These are phyloP conservation scores for Scheffersomyces spartinae DNA, from an alignment of 805 yeast genomes.

Conservation along the genomic window DNA sequence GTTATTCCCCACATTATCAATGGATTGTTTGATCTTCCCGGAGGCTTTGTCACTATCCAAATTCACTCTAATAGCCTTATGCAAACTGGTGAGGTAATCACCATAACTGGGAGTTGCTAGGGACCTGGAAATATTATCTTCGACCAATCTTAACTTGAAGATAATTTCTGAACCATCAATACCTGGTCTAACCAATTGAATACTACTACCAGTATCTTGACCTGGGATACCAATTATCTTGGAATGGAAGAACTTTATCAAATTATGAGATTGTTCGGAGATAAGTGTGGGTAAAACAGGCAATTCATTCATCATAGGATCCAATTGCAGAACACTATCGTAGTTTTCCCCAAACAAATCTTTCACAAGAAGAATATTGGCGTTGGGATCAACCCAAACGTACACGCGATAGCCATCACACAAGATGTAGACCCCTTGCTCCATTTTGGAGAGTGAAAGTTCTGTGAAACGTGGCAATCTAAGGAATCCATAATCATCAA, in stretches of 20 bases:
- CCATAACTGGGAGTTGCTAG: constrained; percentile 45
- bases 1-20: constrained; percentile 13
- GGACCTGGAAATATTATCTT: constrained; percentile 46
- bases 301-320: constrained; percentile 41
- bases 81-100: constrained; percentile 60
- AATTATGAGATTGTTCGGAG: constrained; percentile 52
- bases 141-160: constrained; percentile 54
- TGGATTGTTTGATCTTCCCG: constrained; percentile 15
- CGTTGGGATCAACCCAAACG: constrained; percentile 61
- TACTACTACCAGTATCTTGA: constrained; percentile 29
- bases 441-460: constrained; percentile 30
- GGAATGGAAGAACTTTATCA: constrained; percentile 42
- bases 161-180: constrained; percentile 47
- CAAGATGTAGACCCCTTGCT: constrained; percentile 68
- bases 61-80: constrained; percentile 46
- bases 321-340: constrained; percentile 33
- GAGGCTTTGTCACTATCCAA: constrained; percentile 34
- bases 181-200: constrained; percentile 55
- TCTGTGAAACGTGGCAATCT: constrained; percentile 39
- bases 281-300: constrained; percentile 65
- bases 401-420: constrained; percentile 54
- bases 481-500: constrained; percentile 32
- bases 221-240: constrained; percentile 18
- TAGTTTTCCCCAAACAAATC: constrained; percentile 62
- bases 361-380: constrained; percentile 51